These are phyloP conservation scores for Choiromyces venosus DNA, from an alignment of 495 filamentous ascomycete species.

Conservation along the genomic window DNA sequence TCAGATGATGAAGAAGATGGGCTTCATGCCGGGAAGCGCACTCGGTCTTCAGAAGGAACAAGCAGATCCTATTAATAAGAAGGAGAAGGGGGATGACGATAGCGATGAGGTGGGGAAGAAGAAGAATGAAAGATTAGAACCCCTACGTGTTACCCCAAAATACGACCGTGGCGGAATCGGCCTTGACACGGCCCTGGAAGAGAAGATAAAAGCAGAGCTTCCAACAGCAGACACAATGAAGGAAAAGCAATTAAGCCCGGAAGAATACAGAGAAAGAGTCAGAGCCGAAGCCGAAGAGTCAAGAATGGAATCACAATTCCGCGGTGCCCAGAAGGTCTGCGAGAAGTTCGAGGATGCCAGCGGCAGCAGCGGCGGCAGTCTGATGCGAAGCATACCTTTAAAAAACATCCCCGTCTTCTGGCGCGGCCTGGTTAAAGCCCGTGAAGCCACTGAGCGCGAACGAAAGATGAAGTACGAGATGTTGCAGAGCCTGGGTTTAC, in stretches of 20 bases:
- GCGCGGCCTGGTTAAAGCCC: slow-evolving; percentile 62
- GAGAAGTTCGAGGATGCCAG: slow-evolving; percentile 48
- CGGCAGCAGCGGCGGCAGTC: slow-evolving; percentile 17
- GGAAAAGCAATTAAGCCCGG: slow-evolving; percentile 54
- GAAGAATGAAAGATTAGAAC: slow-evolving; percentile 59
- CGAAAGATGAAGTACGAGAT: slow-evolving; percentile 63
- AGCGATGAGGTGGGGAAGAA: slow-evolving; percentile 28
- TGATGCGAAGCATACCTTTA: slow-evolving; percentile 49
- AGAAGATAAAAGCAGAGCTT: no score
- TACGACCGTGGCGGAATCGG: slow-evolving; percentile 84
- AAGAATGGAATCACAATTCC: slow-evolving; percentile 60
- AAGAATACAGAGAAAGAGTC: slow-evolving; percentile 69
- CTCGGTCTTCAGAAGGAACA: slow-evolving; percentile 51
- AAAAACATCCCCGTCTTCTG: slow-evolving; percentile 72
- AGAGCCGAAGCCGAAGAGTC: slow-evolving; percentile 65
- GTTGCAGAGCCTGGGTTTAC: slow-evolving; percentile 56
- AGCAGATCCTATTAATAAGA: slow-evolving; percentile 15
- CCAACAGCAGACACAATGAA: no score
- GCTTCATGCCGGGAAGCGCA: slow-evolving; percentile 67
- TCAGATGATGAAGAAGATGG: slow-evolving; percentile 95
- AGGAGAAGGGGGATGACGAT: slow-evolving; percentile 5
- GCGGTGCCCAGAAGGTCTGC: slow-evolving; percentile 73
- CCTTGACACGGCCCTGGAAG: slow-evolving; percentile 66
- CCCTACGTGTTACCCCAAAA: slow-evolving; percentile 64
- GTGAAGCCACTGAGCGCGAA: slow-evolving; percentile 66